Conservation (phyloP, 768 basidiomycete genomes). For the Mycena metata region DNA sequence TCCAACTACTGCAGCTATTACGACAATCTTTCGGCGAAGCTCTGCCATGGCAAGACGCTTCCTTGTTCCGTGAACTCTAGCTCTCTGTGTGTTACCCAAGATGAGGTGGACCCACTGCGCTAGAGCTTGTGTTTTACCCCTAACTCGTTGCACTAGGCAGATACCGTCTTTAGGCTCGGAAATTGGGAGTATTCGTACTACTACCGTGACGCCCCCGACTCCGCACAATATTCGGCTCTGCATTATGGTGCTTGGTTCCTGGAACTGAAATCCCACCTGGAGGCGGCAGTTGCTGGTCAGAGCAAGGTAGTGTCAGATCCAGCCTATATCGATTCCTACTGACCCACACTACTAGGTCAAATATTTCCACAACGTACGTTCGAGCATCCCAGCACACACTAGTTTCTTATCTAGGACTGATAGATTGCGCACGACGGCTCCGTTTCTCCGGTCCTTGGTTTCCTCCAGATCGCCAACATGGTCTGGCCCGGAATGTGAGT, state of each 20-base stretch:
- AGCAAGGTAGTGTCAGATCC: constrained; percentile 45
- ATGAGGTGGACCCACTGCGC: constrained; percentile 46
- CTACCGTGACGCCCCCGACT: constrained; percentile 60
- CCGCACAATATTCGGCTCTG: constrained; percentile 58
- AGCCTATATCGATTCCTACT: constrained; percentile 15
- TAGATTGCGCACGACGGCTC: constrained; percentile 66
- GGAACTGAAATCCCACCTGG: constrained; percentile 58
- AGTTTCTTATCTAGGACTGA: neutral
- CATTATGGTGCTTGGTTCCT: constrained; percentile 62
- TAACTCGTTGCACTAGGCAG: constrained; percentile 48
- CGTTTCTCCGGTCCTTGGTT: constrained; percentile 61
- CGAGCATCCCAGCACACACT: neutral
- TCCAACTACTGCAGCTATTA: constrained; percentile 55
- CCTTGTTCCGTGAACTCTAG: constrained; percentile 63
- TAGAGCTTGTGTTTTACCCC: neutral
- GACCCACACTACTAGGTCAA: constrained; percentile 46
- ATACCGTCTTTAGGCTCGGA: constrained; percentile 67
- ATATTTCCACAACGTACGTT: constrained; percentile 59
- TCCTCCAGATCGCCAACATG: constrained; percentile 64
- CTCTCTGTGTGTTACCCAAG: constrained; percentile 58
- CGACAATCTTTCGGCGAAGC: constrained; percentile 65
- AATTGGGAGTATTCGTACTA: constrained; percentile 74
- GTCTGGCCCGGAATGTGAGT: constrained; percentile 67
- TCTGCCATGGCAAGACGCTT: constrained; percentile 60
- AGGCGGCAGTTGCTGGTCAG: constrained; percentile 52